Evolutionary conservation across 2,329 filamentous ascomycete species (phyloP).

Genomic region (Aspergillus pseudonomiae): DNA sequence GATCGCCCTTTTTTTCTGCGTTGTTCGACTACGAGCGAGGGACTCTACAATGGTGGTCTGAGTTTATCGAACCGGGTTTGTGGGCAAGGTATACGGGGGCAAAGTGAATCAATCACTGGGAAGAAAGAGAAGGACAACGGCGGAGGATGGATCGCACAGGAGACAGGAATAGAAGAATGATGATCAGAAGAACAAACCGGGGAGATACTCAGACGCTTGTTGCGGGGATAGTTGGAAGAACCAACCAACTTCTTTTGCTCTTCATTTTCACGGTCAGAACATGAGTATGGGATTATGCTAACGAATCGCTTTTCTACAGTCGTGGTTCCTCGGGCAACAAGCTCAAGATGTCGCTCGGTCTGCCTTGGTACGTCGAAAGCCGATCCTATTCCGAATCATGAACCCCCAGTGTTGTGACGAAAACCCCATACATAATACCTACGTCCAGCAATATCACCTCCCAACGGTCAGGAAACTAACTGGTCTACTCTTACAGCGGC

Average conservation of each 20-base stretch:
- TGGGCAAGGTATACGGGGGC: neutral
- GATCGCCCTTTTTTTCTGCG: conserved; percentile 14
- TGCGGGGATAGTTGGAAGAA: neutral
- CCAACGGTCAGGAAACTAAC: conserved; percentile 13
- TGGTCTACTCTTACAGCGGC: conserved; percentile 63
- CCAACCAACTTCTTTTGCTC: neutral
- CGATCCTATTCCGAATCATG: neutral
- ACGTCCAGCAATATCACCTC: conserved; percentile 9
- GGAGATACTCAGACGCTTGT: neutral
- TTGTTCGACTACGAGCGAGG: conserved; percentile 14
- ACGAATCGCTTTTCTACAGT: conserved; percentile 43
- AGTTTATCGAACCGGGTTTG: conserved; percentile 2
- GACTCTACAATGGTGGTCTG: conserved; percentile 11
- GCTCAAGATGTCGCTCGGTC: conserved; percentile 99
- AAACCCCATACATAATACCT: neutral
- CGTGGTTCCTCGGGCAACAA: conserved; percentile 97
- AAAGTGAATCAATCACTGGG: neutral
- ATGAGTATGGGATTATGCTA: conserved; percentile 16
- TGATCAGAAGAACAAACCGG: neutral
- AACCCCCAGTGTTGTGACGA: neutral
- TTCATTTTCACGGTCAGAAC: neutral
- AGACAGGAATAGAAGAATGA: neutral
- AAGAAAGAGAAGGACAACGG: conserved; percentile 2
- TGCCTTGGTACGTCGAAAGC: conserved; percentile 83
- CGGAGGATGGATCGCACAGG: neutral